Evolutionary conservation across 148 eudicot species (phyloP).

Genomic region (Persicaria tinctoria): DNA sequence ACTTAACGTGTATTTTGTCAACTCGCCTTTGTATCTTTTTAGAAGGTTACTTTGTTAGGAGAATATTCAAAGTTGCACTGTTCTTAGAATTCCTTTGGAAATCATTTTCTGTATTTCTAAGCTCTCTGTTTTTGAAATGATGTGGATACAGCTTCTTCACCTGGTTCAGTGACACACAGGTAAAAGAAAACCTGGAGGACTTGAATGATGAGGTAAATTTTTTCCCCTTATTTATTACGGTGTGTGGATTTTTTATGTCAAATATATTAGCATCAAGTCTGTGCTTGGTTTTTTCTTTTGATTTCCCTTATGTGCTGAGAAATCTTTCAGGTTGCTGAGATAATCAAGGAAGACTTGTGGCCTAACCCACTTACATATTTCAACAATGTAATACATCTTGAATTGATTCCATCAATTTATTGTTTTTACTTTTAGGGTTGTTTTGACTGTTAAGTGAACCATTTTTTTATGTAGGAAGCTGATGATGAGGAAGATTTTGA

Average conservation of each 20-base stretch:
- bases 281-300: background rate
- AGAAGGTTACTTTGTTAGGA: too few relatives aligned
- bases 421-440: background rate
- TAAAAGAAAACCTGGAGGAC: slow-evolving; percentile 49
- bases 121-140: background rate
- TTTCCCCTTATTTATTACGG: background rate
- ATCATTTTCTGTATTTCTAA: background rate
- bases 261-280: background rate
- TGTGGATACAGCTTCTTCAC: slow-evolving; percentile 63
- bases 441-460: slow-evolving; percentile 4
- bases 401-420: background rate
- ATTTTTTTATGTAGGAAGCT: slow-evolving; percentile 44
- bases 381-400: slow-evolving; percentile 41
- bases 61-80: too few relatives aligned
- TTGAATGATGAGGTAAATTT: slow-evolving; percentile 65
- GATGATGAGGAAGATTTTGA: slow-evolving; percentile 70
- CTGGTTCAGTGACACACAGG: slow-evolving; percentile 69
- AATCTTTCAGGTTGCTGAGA: slow-evolving; percentile 75
- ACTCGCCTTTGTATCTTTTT: too few relatives aligned
- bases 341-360: slow-evolving; percentile 96
- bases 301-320: slow-evolving; percentile 10
- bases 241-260: background rate
- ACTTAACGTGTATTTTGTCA: too few relatives aligned
- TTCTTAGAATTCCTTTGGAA: background rate
- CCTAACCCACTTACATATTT: slow-evolving; percentile 88